phyloP scores from a whole-genome alignment of 2,329 filamentous ascomycete species.

The Phialophora macrospora region DNA sequence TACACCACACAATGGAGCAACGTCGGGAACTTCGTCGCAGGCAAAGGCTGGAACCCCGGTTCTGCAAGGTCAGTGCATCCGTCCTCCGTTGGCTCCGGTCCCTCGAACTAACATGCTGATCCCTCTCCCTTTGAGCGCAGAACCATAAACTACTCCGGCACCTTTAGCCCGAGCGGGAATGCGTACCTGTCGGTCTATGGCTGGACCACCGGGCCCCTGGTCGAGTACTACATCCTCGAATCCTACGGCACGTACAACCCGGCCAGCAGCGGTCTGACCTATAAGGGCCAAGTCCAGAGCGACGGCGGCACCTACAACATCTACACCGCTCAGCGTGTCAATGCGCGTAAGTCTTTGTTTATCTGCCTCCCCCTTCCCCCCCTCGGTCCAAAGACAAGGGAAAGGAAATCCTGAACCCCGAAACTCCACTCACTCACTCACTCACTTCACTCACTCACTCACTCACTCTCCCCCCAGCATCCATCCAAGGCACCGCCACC shows the following conservation, averaged over 20 bases:
- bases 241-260: constrained; percentile 45
- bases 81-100: not conserved
- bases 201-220: constrained; percentile 47
- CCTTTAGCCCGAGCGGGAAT: constrained; percentile 43
- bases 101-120: constrained; percentile 13
- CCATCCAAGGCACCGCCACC: constrained; percentile 48
- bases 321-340: constrained; percentile 46
- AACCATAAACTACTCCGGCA: constrained; percentile 42
- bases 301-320: constrained; percentile 49
- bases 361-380: no score
- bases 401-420: no score
- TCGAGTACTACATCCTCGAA: constrained; percentile 50
- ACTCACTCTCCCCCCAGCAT: constrained; percentile 38
- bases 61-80: constrained; percentile 50
- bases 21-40: constrained; percentile 60
- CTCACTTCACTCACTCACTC: no score
- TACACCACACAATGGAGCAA: constrained; percentile 56
- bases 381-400: no score
- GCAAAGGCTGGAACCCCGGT: constrained; percentile 64
- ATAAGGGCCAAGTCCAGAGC: constrained; percentile 45
- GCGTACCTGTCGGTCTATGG: constrained; percentile 48
- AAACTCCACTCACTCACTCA: no score
- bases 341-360: constrained; percentile 36
- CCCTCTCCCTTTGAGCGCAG: constrained; percentile 22
- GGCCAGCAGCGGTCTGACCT: constrained; percentile 37